Evolutionary conservation across 352 stramenopile genomes (phyloP).

Genomic region (Pythium plurisporium): DNA sequence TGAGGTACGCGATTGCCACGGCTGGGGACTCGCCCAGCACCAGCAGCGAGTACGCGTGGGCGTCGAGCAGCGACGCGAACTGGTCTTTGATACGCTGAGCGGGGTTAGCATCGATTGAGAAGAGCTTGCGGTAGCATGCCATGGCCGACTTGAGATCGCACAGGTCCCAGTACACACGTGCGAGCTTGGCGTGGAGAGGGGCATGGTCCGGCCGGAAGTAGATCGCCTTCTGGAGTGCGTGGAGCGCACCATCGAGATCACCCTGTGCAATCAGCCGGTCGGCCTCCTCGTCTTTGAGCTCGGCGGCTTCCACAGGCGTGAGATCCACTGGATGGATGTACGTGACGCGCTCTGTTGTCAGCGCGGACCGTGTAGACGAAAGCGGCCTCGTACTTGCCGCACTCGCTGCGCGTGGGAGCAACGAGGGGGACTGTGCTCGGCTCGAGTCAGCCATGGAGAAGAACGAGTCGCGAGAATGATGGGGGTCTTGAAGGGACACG

Average conservation of each 20-base stretch:
- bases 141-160: slow-evolving; percentile 80
- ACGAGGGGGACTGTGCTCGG: background rate
- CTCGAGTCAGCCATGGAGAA: background rate
- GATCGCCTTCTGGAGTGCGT: slow-evolving; percentile 69
- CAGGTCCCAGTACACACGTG: slow-evolving; percentile 65
- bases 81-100: slow-evolving; percentile 70
- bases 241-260: slow-evolving; percentile 45
- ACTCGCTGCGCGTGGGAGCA: background rate
- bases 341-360: slow-evolving; percentile 1
- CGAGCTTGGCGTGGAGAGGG: slow-evolving; percentile 57
- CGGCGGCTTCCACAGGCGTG: slow-evolving; percentile 45
- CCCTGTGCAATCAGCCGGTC: slow-evolving; percentile 26
- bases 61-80: slow-evolving; percentile 65
- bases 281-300: slow-evolving; percentile 43
- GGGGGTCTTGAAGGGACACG: slow-evolving; percentile 6
- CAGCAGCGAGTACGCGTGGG: slow-evolving; percentile 71
- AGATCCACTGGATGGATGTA: slow-evolving; percentile 28
- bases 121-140: slow-evolving; percentile 72
- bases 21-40: slow-evolving; percentile 42
- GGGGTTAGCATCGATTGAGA: slow-evolving; percentile 49
- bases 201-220: slow-evolving; percentile 57
- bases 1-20: slow-evolving; percentile 64
- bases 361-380: background rate
- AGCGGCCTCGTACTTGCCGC: background rate
- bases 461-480: background rate